Evolutionary conservation across 139 green algal species (phyloP).

Genomic region (Spirogloea muscicola): DNA sequence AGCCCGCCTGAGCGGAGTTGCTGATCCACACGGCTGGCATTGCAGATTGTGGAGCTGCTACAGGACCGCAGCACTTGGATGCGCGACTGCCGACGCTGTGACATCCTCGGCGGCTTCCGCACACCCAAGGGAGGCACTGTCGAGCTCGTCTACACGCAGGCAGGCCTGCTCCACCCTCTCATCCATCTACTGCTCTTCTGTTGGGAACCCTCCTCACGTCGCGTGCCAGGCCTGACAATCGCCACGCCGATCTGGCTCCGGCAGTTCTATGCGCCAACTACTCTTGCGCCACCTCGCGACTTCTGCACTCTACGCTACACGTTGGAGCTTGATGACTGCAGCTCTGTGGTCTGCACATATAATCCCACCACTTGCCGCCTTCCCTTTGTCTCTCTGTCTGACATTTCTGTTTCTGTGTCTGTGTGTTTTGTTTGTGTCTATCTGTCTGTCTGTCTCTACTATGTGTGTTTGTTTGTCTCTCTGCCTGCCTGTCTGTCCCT

Average conservation of each 20-base stretch:
- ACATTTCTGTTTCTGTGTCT: too few relatives aligned
- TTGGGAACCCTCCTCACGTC: not conserved
- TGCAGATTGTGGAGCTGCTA: too few relatives aligned
- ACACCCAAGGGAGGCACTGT: constrained; percentile 31
- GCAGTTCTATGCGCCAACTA: constrained; percentile 40
- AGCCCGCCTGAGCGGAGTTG: too few relatives aligned
- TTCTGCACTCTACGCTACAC: constrained; percentile 42
- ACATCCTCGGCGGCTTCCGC: constrained; percentile 40
- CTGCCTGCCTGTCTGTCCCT: too few relatives aligned
- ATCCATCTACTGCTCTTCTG: not conserved
- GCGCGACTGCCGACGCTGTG: constrained; percentile 36
- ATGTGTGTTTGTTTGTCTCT: too few relatives aligned
- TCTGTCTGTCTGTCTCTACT: too few relatives aligned
- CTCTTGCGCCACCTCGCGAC: constrained; percentile 25
- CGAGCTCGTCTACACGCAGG: constrained; percentile 47
- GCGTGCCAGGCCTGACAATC: not conserved
- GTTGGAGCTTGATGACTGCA: constrained; percentile 5
- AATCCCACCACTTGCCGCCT: too few relatives aligned
- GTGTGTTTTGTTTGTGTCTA: too few relatives aligned
- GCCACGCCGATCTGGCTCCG: not conserved
- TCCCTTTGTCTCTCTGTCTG: too few relatives aligned
- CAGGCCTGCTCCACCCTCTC: not conserved
- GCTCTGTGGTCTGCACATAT: constrained; percentile 8
- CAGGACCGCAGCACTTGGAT: constrained; percentile 33
- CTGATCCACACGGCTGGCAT: too few relatives aligned